Base-by-base conservation (phyloP, 208 protist species). In the Phytomonas sp. region DNA sequence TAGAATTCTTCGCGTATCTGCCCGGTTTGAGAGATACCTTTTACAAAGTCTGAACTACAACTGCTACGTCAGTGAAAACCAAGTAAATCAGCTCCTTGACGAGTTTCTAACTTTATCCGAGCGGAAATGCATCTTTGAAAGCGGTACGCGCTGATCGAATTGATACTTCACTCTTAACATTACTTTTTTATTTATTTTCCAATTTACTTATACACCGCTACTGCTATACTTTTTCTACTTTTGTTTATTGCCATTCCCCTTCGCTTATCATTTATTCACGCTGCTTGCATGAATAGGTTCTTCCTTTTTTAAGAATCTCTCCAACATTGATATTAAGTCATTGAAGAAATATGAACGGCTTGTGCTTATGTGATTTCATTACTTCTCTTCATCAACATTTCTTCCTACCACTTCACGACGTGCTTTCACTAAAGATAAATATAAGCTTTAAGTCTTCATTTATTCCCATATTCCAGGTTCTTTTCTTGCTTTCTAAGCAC, bases 101-200 rank as follows among this genome's bases (percentile, higher is more conserved):
- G 62, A 83, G n/a, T 94, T 88, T 66, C 69, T 93, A 26, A 77
- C 70, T 31, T 17, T 70, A 0, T 51, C 76, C 3, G 87, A 93
- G 70, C 73, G 75, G 20, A 30, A 66, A 1, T 80, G 75, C 51
- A 62, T 88, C 4, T 62, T 84, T 0, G 32, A 62, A 0, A 51
- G 63, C 29, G 6, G 23, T 20, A 64, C 23, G 36, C 31, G 23
- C 23, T 3, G 60, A 43, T 6, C 23, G 36, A 6, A 64, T 34
- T 34, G 32, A 43, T 20, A 64, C 9, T 62, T 62, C 9, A 4
- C 36, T 43, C 13, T 17, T 64, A 17, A 5, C 11, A 15, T 64
- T 23, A 23, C 23, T 34, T 64, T 23, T 64, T 20, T 23, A 23
- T 34, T 34, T 4, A 9, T 4, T 36, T 62, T 62, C 9, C 9